These are phyloP conservation scores for Morella rubra DNA, from an alignment of 306 rosid species.

Conservation along the genomic window DNA sequence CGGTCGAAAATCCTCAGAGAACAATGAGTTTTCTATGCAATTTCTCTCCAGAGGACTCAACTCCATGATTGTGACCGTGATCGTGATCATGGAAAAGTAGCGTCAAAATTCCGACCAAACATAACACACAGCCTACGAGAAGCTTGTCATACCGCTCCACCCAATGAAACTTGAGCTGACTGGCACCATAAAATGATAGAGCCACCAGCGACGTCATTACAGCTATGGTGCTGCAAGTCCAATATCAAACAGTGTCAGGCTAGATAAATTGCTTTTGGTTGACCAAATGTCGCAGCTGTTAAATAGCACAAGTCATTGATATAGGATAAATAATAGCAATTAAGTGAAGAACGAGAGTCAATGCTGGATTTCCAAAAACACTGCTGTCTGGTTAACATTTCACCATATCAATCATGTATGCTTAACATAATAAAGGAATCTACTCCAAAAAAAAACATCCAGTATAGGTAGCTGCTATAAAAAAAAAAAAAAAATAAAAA, in stretches of 20 bases:
- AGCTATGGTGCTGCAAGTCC: slow-evolving; percentile 77
- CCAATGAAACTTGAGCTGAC: slow-evolving; percentile 97
- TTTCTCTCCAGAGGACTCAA: slow-evolving; percentile 49
- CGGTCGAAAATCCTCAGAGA: slow-evolving; percentile 38
- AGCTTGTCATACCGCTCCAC: slow-evolving; percentile 95
- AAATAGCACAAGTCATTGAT: not conserved
- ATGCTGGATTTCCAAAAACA: not conserved
- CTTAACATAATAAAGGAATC: not conserved
- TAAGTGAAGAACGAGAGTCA: not conserved
- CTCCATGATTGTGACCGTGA: slow-evolving; percentile 42
- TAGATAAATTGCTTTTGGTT: not conserved
- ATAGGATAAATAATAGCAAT: not conserved
- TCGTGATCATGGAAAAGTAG: slow-evolving; percentile 72
- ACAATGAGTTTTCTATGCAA: slow-evolving; percentile 67
- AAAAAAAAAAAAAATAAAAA: too few species aligned
- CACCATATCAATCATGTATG: not conserved
- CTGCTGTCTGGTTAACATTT: not conserved
- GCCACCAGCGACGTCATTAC: slow-evolving; percentile 99
- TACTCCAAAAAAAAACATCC: not conserved
- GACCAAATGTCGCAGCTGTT: not conserved
- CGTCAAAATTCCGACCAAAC: slow-evolving; percentile 83
- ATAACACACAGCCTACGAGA: slow-evolving; percentile 86
- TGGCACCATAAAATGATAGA: slow-evolving; percentile 89
- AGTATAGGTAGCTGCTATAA: not conserved
- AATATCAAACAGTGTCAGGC: slow-evolving; percentile 20